phyloP scores from a whole-genome alignment of 1,139 yeast genomes.

The Pichia sp. region DNA sequence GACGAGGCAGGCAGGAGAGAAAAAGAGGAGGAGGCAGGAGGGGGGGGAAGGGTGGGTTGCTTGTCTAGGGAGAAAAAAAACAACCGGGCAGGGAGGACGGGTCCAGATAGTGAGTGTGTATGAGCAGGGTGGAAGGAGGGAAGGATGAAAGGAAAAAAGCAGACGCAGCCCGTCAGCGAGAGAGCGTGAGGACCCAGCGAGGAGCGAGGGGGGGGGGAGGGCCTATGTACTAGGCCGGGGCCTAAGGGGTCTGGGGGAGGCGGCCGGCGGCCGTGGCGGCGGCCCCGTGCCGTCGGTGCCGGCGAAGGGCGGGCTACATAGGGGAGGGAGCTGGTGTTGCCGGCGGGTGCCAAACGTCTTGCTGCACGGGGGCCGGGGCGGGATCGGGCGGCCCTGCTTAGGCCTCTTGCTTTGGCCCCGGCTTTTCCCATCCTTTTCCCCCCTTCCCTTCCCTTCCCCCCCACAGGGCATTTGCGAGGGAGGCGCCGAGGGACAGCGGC shows the following conservation, averaged over 20 bases:
- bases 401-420: too few relatives aligned
- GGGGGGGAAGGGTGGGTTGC: background rate
- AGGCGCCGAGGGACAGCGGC: background rate
- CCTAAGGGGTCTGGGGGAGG: too few relatives aligned
- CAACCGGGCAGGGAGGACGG: background rate
- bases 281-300: too few relatives aligned
- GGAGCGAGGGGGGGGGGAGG: background rate
- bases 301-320: too few relatives aligned
- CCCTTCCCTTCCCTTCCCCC: background rate
- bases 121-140: background rate
- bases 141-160: slow-evolving; percentile 1
- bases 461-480: background rate
- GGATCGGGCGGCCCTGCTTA: too few relatives aligned
- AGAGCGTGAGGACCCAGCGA: background rate
- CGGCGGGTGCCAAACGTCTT: too few relatives aligned
- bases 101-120: background rate
- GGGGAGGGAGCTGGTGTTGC: too few relatives aligned
- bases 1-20: background rate
- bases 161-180: background rate
- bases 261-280: too few relatives aligned
- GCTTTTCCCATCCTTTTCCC: background rate
- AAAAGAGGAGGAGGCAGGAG: background rate
- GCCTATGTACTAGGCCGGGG: background rate
- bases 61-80: background rate
- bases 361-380: too few relatives aligned